Evolutionary conservation across 805 yeast genomes (phyloP), one percentile per base, ranked within the genome.

Genomic region (Jamesozyma spencerorum): DNA sequence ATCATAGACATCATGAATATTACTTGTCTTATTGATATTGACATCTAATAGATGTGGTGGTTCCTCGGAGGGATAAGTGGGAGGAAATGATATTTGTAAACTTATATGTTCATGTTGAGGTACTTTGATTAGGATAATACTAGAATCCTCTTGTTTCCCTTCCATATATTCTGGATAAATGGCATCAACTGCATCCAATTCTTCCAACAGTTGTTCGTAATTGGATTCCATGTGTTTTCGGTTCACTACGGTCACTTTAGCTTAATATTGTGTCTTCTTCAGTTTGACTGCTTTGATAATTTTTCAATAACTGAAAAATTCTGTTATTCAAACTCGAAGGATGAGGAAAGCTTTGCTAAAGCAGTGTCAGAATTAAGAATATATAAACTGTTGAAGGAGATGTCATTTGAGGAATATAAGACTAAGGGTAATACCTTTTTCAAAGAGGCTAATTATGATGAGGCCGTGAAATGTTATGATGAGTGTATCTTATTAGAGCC

Each of bases 171-270:
- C 83, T 1, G 95, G 96, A 54, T 77, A 90, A 11, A 92, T 90
- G 3, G 96, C 92, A 41, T 85, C 82, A 10, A 90, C 77, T 11
- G 95, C 90, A 31, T 74, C 78, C 15, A 85, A 61, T 54, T 90
- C 98, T 40, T 85, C 92, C 17, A 55, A 55, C 5, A 48, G 28
- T 35, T 50, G 52, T 34, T 53, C 57, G 28, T 47, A 51, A 29
- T 51, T 45, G 3, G 37, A 28, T 12, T 37, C 40, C 39, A 39
- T 39, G 10, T n/a, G n/a, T n/a, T n/a, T n/a, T n/a, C n/a, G n/a
- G n/a, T n/a, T n/a, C n/a, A n/a, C n/a, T n/a, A n/a, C n/a, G n/a
- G n/a, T n/a, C n/a, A n/a, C n/a, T n/a, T n/a, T n/a, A n/a, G n/a
- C n/a, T n/a, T n/a, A n/a, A n/a, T n/a, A n/a, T n/a, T n/a, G n/a